Conservation (phyloP, 768 basidiomycete genomes). For the Mycena vulgaris region DNA sequence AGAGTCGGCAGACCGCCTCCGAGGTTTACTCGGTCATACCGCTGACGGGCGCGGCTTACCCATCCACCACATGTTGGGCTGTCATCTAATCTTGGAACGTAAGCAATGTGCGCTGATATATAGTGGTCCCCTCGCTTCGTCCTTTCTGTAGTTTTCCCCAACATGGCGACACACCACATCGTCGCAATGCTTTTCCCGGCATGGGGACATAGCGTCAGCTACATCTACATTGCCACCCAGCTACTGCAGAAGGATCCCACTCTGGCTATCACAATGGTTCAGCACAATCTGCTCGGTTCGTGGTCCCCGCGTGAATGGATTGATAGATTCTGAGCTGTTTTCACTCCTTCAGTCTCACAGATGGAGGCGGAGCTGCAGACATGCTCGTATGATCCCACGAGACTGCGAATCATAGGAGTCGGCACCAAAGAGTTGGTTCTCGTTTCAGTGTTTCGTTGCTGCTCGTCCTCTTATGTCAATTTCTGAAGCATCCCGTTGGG, state of each 20-base stretch:
- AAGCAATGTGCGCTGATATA: no score
- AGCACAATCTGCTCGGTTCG: constrained; percentile 17
- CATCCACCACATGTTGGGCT: no score
- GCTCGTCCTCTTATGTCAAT: no score
- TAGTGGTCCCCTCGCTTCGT: no score
- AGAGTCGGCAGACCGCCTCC: no score
- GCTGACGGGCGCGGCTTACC: no score
- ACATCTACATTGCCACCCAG: background rate
- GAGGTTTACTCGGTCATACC: no score
- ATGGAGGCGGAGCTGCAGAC: constrained; percentile 16
- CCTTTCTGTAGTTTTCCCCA: no score
- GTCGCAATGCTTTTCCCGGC: constrained; percentile 5
- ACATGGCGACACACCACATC: constrained; percentile 22
- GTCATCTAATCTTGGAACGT: no score
- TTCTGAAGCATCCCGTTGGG: constrained; percentile 10
- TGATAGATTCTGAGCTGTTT: background rate
- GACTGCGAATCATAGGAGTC: constrained; percentile 21
- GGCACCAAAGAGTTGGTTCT: constrained; percentile 18
- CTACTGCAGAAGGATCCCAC: constrained; percentile 10
- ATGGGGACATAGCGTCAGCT: constrained; percentile 26
- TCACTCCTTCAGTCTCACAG: background rate
- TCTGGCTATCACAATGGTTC: constrained; percentile 17
- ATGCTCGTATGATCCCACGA: constrained; percentile 1
- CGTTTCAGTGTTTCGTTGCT: background rate
- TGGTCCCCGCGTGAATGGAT: background rate